Evolutionary conservation across 495 filamentous ascomycete species (phyloP), one percentile per base, ranked within the genome.

Genomic region (Parachaetomium inaequale): DNA sequence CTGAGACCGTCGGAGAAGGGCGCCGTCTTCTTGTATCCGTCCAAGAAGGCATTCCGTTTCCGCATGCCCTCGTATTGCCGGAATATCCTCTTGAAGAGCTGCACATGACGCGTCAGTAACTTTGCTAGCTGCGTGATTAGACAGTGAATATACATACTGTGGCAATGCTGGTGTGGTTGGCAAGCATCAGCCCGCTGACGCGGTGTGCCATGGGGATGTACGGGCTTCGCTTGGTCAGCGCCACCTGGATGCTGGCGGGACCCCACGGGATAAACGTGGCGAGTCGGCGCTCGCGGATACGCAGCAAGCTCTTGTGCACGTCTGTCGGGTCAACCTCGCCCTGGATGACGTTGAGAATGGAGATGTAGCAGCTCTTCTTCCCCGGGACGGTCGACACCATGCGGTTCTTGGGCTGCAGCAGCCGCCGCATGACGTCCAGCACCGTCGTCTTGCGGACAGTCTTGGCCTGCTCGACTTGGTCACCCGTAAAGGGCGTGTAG

Each of bases 181-280:
- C 95, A 50, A 98, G 74, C 94, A 98, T 98, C 58, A 98, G 82
- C 31, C 94, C 94, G 67, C 91, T 96, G 56, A 98, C 94, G 51
- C 95, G 89, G 69, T 96, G 91, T 50, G 91, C 90, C 81, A 85
- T 88, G 29, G 90, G 85, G 53, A 97, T 86, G 74, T 98, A 97
- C 4, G 94, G 95, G 36, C 90, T 95, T 71, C 95, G 92, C 81
- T 96, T 96, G 5, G 94, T 97, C 46, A 98, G 78, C 2, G 94
- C 94, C 14, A 98, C 94, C 75, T 98, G 94, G 65, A 98, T 98
- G 70, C 89, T 93, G 12, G 94, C 94, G 0, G 94, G 94, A n/a
- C 94, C 94, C 94, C 94, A 98, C 17, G 95, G 95, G 64, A 98
- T 98, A 71, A 98, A 98, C 6, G 91, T 95, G 7, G 94, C 95